Conservation (phyloP, 805 yeast genomes). For the Helenozyma rhizophorensis region DNA sequence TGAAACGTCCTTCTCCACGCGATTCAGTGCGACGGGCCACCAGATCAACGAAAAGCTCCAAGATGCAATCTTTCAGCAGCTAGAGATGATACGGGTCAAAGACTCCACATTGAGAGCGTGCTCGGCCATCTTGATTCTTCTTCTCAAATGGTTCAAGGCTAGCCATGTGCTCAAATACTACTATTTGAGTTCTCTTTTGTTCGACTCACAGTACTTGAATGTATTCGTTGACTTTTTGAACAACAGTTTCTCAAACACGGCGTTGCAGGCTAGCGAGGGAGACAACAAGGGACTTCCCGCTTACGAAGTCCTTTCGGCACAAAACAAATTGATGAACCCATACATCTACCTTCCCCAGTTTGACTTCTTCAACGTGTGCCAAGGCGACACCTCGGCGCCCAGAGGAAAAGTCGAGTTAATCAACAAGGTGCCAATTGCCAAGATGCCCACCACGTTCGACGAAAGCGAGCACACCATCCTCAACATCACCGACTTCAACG, state of each 20-base stretch:
- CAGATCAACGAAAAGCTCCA: conserved; percentile 6
- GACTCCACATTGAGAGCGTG: conserved; percentile 60
- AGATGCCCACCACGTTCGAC: conserved; percentile 24
- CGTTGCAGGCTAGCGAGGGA: conserved; percentile 22
- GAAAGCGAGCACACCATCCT: conserved; percentile 24
- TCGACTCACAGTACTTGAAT: conserved; percentile 61
- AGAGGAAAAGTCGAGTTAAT: conserved; percentile 20
- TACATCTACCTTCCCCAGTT: conserved; percentile 25
- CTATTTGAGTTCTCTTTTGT: conserved; percentile 63
- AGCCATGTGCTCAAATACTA: conserved; percentile 79
- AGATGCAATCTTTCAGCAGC: conserved; percentile 31
- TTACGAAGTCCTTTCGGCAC: conserved; percentile 32
- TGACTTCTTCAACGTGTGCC: conserved; percentile 37
- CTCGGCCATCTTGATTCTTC: conserved; percentile 45
- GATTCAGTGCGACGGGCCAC: conserved; percentile 6
- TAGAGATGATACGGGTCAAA: conserved; percentile 56
- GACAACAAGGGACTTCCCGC: conserved; percentile 17
- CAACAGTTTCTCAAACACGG: conserved; percentile 32
- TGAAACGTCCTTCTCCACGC: conserved; percentile 22
- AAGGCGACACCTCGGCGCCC: conserved; percentile 4
- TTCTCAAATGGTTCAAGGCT: conserved; percentile 74
- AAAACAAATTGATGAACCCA: conserved; percentile 40
- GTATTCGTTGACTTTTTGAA: conserved; percentile 29
- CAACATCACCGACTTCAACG: conserved; percentile 27
- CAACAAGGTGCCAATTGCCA: conserved; percentile 26